Percentiles rank a stretch among this genome's conserved stretches.
These are phyloP conservation scores for Echinochloa phyllopogon DNA, from an alignment of 176 grass and related monocot species.

Conservation along the genomic window DNA sequence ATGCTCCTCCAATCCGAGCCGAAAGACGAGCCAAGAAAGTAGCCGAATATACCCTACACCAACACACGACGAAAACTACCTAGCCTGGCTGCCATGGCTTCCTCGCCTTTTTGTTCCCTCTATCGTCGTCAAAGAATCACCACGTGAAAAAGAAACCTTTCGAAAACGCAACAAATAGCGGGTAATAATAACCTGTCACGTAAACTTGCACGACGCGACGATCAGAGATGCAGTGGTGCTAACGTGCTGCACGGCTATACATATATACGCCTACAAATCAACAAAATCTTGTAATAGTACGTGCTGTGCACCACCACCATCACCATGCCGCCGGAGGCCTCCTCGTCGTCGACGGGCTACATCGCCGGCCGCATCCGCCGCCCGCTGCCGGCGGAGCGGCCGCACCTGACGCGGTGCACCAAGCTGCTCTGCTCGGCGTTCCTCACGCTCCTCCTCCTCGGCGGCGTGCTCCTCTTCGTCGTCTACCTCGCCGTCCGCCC, in stretches of 20 bases:
- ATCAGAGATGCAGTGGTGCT: not conserved
- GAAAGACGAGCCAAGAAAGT: not conserved
- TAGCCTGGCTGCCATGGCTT: slow-evolving; percentile 8
- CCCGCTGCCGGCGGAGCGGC: slow-evolving; percentile 31
- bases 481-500: slow-evolving; percentile 76
- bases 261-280: not conserved
- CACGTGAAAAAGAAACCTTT: slow-evolving; percentile 30
- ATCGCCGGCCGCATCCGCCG: slow-evolving; percentile 9
- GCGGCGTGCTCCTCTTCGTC: slow-evolving; percentile 70
- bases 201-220: slow-evolving; percentile 13
- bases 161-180: not conserved
- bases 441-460: slow-evolving; percentile 55
- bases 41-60: slow-evolving; percentile 19
- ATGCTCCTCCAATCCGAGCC: slow-evolving; percentile 12
- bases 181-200: not conserved
- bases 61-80: slow-evolving; percentile 23
- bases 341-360: not conserved
- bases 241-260: not conserved
- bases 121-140: slow-evolving; percentile 57
- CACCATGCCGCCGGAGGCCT: slow-evolving; percentile 23
- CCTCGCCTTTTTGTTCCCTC: slow-evolving; percentile 46
- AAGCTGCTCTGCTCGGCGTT: slow-evolving; percentile 78
- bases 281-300: not conserved
- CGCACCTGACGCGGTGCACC: slow-evolving; percentile 50
- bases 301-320: not conserved